These are phyloP conservation scores for Geotrichum fermentans DNA, from an alignment of 1,139 yeast species.

Conservation along the genomic window DNA sequence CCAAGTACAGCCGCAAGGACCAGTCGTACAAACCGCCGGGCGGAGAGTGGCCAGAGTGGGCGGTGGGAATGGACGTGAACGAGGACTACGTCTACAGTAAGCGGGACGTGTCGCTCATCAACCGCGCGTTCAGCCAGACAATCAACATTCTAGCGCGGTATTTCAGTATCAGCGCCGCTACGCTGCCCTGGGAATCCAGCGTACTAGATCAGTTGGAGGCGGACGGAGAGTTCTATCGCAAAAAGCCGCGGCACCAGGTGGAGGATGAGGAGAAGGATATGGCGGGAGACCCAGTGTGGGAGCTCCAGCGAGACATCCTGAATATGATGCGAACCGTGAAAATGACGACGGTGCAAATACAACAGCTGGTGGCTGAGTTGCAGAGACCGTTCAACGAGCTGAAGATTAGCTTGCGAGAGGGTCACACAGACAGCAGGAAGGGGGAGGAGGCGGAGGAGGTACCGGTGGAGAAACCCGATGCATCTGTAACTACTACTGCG, in stretches of 20 bases:
- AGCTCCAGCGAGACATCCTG: background rate
- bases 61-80: conserved; percentile 45
- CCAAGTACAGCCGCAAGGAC: background rate
- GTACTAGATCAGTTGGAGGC: conserved; percentile 1
- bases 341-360: background rate
- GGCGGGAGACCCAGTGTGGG: background rate
- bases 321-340: background rate
- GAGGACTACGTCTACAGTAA: conserved; percentile 47
- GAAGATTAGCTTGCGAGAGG: too few species aligned
- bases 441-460: too few species aligned
- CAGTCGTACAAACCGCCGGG: conserved; percentile 41
- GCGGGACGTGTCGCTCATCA: conserved; percentile 40
- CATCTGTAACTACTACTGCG: too few species aligned
- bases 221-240: conserved; percentile 1
- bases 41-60: conserved; percentile 44
- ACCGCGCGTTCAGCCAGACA: conserved; percentile 39
- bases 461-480: too few species aligned
- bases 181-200: conserved; percentile 14
- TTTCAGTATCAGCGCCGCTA: conserved; percentile 8
- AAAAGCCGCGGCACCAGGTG: conserved; percentile 1
- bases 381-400: conserved; percentile 3
- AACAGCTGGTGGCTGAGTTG: background rate
- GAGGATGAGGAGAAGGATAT: background rate
- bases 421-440: too few species aligned
- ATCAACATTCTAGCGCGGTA: conserved; percentile 23